Evolutionary conservation across 2,329 filamentous ascomycete genomes (phyloP).

Genomic region (Colletotrichum cordylinicola): DNA sequence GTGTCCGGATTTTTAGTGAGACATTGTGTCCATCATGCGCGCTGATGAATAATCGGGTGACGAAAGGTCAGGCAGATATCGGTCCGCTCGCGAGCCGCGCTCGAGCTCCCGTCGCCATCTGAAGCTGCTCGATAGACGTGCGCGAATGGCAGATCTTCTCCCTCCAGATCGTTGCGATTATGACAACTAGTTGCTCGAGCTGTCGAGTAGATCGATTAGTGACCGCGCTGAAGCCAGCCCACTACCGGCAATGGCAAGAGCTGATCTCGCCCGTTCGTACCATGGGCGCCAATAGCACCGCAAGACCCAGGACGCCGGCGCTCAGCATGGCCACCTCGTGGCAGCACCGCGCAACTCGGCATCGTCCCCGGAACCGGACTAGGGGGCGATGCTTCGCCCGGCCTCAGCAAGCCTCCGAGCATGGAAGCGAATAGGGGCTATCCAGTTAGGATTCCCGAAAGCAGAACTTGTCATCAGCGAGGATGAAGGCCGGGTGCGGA

Average conservation of each 20-base stretch:
- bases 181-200: not conserved
- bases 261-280: not conserved
- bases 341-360: not conserved
- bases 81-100: not conserved
- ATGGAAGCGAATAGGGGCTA: not conserved
- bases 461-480: not conserved
- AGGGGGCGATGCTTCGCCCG: not conserved
- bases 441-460: not conserved
- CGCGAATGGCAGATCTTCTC: not conserved
- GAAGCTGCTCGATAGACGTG: not conserved
- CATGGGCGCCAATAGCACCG: not conserved
- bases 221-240: not conserved
- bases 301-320: not conserved
- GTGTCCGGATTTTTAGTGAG: not conserved
- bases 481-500: conserved; percentile 3
- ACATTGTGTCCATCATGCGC: not conserved
- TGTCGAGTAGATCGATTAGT: not conserved
- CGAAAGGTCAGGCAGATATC: not conserved
- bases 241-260: not conserved
- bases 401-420: conserved; percentile 5
- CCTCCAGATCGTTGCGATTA: not conserved
- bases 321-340: conserved; percentile 20
- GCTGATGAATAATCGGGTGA: not conserved
- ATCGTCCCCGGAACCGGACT: not conserved
- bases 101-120: not conserved